These are phyloP conservation scores for Metschnikowia peoriensis DNA, from an alignment of 805 yeast species.

Conservation along the genomic window DNA sequence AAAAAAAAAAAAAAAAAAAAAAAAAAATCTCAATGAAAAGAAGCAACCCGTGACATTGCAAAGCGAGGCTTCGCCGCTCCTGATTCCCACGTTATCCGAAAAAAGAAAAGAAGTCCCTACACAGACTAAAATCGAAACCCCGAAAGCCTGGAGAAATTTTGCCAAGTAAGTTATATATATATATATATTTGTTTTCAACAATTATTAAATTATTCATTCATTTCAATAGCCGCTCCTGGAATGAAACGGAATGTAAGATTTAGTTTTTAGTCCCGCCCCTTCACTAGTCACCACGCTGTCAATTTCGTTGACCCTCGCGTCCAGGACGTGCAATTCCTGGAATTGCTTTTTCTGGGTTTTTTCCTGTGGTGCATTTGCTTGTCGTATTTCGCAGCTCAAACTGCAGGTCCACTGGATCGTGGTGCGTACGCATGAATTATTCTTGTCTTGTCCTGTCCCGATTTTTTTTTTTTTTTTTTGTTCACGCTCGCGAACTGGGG, in stretches of 20 bases:
- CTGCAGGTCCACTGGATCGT: constrained; percentile 17
- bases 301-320: background rate
- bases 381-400: constrained; percentile 14
- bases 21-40: background rate
- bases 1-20: too few relatives aligned
- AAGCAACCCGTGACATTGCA: background rate
- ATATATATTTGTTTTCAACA: background rate
- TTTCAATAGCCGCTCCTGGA: too few relatives aligned
- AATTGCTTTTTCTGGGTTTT: constrained; percentile 4
- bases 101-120: background rate
- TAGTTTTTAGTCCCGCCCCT: background rate
- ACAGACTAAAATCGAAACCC: background rate
- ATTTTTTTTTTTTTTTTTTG: constrained; percentile 6
- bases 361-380: constrained; percentile 5
- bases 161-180: too few relatives aligned
- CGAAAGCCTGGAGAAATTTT: too few relatives aligned
- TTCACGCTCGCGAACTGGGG: constrained; percentile 13
- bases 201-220: too few relatives aligned
- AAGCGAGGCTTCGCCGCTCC: background rate
- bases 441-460: constrained; percentile 8
- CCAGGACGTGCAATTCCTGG: background rate
- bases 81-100: background rate
- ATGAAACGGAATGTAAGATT: too few relatives aligned
- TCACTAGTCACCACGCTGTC: background rate
- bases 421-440: constrained; percentile 10